phyloP scores from a whole-genome alignment of 192 early-diverging fungal genomes.

The Linnemannia schmuckeri region DNA sequence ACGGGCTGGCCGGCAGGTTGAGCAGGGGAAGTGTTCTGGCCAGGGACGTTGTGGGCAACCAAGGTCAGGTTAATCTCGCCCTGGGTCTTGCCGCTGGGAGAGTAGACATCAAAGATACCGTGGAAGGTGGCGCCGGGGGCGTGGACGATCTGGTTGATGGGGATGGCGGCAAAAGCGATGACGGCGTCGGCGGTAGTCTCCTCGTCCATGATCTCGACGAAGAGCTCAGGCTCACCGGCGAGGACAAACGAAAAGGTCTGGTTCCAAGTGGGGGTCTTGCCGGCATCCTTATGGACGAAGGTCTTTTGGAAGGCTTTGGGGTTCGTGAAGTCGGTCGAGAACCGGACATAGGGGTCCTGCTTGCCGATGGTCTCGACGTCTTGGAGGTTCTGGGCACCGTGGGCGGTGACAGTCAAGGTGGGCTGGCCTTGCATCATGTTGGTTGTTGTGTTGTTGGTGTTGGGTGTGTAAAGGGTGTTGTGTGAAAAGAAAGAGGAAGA shows the following conservation, averaged over 20 bases:
- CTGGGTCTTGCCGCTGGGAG: conserved; percentile 55
- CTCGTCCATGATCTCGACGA: conserved; percentile 62
- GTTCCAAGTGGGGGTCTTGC: conserved; percentile 64
- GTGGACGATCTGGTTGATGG: conserved; percentile 62
- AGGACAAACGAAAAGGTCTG: conserved; percentile 61
- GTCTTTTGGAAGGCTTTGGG: conserved; percentile 64
- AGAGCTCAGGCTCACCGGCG: conserved; percentile 61
- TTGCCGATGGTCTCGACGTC: conserved; percentile 61
- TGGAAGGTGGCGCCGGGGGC: conserved; percentile 57
- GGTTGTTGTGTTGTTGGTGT: conserved; percentile 1
- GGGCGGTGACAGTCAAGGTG: conserved; percentile 50
- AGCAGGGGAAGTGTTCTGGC: conserved; percentile 27
- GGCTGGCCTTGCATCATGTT: conserved; percentile 25
- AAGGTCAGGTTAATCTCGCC: conserved; percentile 60
- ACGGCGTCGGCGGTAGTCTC: conserved; percentile 58
- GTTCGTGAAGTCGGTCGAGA: conserved; percentile 57
- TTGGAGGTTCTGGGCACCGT: conserved; percentile 53
- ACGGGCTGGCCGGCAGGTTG: conserved; percentile 29
- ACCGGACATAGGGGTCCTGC: conserved; percentile 66
- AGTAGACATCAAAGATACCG: conserved; percentile 59
- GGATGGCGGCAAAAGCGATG: conserved; percentile 65
- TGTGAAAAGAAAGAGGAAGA: not conserved
- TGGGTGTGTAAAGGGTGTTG: not conserved
- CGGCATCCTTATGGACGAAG: conserved; percentile 62
- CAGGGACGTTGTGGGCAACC: conserved; percentile 57